Percentiles rank a stretch among this genome's conserved stretches.
These are phyloP conservation scores for Stenogyne calaminthoides DNA, from an alignment of 305 asterid species.

Conservation along the genomic window DNA sequence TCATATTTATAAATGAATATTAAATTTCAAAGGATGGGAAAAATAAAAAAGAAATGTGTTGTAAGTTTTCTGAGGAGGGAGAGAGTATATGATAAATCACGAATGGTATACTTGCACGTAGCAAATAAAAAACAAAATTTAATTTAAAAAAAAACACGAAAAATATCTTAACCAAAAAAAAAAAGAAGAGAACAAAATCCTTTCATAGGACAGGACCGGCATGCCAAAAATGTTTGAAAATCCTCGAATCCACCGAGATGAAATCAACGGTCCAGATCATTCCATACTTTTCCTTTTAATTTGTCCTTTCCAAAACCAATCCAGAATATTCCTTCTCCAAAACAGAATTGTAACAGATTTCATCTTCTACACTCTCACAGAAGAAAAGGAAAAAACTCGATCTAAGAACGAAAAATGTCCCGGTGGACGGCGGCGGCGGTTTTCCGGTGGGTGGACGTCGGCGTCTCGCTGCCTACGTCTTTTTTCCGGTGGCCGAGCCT, in stretches of 20 bases:
- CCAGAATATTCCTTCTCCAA: slow-evolving; percentile 23
- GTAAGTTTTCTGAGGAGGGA: too few species aligned
- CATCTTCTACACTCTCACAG: neutral
- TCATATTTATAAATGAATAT: too few species aligned
- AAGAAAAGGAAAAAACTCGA: neutral
- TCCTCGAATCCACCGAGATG: slow-evolving; percentile 12
- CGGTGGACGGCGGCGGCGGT: slow-evolving; percentile 40
- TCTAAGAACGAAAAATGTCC: slow-evolving; percentile 20
- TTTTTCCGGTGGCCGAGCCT: slow-evolving; percentile 73
- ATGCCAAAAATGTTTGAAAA: slow-evolving; percentile 29
- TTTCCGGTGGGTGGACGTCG: slow-evolving; percentile 56
- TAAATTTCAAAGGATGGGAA: too few species aligned
- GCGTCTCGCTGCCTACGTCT: slow-evolving; percentile 70
- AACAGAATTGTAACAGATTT: neutral
- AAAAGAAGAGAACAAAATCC: too few species aligned
- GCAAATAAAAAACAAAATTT: neutral
- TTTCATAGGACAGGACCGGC: slow-evolving; percentile 17
- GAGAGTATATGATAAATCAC: too few species aligned
- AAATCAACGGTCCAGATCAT: slow-evolving; percentile 39
- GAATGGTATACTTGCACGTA: too few species aligned
- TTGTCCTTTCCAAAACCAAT: neutral
- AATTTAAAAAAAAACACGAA: slow-evolving; percentile 5
- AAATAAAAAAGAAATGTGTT: too few species aligned
- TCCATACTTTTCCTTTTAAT: neutral
- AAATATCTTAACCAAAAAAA: neutral